Evolutionary conservation across 306 rosid genomes (phyloP), one percentile per base, ranked within the genome.

Genomic region (Prunus mira): DNA sequence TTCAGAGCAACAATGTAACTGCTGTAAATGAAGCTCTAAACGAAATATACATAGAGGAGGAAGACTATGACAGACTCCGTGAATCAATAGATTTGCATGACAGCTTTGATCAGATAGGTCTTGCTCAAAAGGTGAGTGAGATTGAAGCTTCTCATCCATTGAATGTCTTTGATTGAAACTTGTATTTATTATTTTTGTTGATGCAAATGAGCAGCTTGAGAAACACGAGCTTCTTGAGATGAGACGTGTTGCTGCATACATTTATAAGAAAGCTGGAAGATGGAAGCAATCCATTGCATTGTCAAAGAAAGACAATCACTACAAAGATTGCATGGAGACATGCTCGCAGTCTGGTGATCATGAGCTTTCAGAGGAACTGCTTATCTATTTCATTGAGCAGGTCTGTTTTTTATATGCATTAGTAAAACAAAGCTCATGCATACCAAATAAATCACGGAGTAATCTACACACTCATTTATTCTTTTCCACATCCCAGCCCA

Each of bases 321-420:
- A 91, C 97, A 95, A 91, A 82, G 99, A 95, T 81, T 93, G 96
- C 77, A 95, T 95, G 99, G 99, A 95, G 86, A 95, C 98, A 4
- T 96, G 97, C 41, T 95, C 99, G 0, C 99, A 92, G 82, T 95
- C 99, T 65, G 97, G 99, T 67, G 99, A 92, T 55, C 97, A 94
- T 45, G 98, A 91, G 82, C 96, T 95, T 76, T 93, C 96, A 1
- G 97, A 95, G 80, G 97, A 95, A 83, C 86, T 95, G 83, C 97
- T 95, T 46, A 86, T 92, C 74, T 95, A 92, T 86, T 95, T 92
- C 86, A 92, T 95, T 75, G 93, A 95, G 81, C 89, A 92, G 96
- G 99, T 95, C 12, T 65, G 81, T 70, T 25, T 25, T 32, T 50
- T 49, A 4, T 49, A 5, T 69, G 25, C 20, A 28, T 14, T 28